Conservation (phyloP, 108 stramenopile species). For the Pinguiococcus pyrenoidosus region DNA sequence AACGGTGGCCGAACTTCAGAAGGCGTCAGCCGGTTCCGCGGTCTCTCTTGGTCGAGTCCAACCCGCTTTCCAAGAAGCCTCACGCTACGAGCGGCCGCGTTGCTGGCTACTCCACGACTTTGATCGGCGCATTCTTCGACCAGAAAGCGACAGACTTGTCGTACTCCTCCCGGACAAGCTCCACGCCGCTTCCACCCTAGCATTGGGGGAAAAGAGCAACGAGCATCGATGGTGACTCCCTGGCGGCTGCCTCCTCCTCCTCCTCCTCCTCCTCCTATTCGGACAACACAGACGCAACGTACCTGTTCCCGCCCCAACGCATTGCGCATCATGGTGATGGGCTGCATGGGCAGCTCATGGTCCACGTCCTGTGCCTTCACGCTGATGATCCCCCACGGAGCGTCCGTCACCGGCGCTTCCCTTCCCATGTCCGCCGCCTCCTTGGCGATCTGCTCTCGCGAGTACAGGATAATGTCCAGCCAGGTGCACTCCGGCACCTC, state of each 20-base stretch:
- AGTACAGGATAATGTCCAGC: conserved; percentile 83
- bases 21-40: too few species aligned
- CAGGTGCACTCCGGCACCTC: conserved; percentile 43
- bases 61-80: too few species aligned
- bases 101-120: too few species aligned
- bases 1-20: too few species aligned
- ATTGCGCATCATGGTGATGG: conserved; percentile 95
- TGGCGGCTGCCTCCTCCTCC: too few species aligned
- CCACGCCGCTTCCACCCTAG: conserved; percentile 71
- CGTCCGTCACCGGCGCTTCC: not conserved
- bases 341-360: conserved; percentile 86
- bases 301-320: conserved; percentile 82
- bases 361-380: conserved; percentile 89
- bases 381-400: conserved; percentile 90
- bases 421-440: conserved; percentile 70
- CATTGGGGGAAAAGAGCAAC: too few species aligned
- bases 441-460: conserved; percentile 75
- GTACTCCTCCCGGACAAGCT: conserved; percentile 57
- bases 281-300: too few species aligned
- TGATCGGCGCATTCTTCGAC: conserved; percentile 58
- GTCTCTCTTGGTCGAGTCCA: too few species aligned
- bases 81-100: too few species aligned
- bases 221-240: too few species aligned
- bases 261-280: too few species aligned
- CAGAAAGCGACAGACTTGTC: conserved; percentile 66